Evolutionary conservation across 352 stramenopile genomes (phyloP).

Genomic region (Bremia lactucae): DNA sequence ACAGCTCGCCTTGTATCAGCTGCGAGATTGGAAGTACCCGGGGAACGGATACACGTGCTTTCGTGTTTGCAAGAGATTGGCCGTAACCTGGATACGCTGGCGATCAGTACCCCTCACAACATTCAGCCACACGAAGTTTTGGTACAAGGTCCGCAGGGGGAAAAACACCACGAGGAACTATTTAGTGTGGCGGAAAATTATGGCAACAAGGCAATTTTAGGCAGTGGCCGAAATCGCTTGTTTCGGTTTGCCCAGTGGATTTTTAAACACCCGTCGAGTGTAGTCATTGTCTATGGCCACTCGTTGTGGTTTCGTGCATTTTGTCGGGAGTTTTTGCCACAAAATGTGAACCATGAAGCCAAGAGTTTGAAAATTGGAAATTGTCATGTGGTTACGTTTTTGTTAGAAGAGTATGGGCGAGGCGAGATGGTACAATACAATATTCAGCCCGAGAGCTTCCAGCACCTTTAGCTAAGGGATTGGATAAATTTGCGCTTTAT

Average conservation of each 20-base stretch:
- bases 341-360: constrained; percentile 21
- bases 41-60: constrained; percentile 70
- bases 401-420: constrained; percentile 35
- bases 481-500: neutral
- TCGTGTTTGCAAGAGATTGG: constrained; percentile 79
- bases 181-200: constrained; percentile 69
- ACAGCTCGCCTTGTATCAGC: constrained; percentile 70
- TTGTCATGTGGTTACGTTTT: constrained; percentile 66
- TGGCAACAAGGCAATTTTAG: constrained; percentile 70
- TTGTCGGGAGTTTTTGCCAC: constrained; percentile 68
- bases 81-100: constrained; percentile 76
- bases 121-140: constrained; percentile 25
- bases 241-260: constrained; percentile 57
- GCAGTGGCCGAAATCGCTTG: constrained; percentile 45
- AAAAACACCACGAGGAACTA: constrained; percentile 50
- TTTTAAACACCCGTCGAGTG: constrained; percentile 39
- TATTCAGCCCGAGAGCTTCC: constrained; percentile 39
- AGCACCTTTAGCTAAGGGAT: constrained; percentile 22
- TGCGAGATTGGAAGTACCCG: constrained; percentile 31
- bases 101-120: constrained; percentile 45
- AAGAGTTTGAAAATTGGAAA: constrained; percentile 68
- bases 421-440: constrained; percentile 19
- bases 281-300: constrained; percentile 77
- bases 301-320: constrained; percentile 83
- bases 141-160: constrained; percentile 13